Percentiles rank a stretch among this genome's conserved stretches.
These are phyloP conservation scores for Neolecta irregularis DNA, from an alignment of 1,139 yeast genomes.

Conservation along the genomic window DNA sequence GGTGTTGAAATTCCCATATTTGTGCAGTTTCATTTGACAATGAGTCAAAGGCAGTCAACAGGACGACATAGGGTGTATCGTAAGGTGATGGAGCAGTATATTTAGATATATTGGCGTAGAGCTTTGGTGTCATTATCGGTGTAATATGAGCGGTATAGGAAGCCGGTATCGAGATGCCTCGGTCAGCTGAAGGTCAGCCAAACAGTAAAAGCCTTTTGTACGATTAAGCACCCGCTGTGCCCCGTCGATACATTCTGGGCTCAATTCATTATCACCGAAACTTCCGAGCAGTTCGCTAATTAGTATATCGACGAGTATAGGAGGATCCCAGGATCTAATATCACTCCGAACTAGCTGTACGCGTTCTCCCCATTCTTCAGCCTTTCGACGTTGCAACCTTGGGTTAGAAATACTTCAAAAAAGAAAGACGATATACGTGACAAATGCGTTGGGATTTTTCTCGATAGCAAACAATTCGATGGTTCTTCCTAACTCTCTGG, in stretches of 20 bases:
- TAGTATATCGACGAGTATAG: constrained; percentile 36
- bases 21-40: constrained; percentile 27
- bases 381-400: constrained; percentile 30
- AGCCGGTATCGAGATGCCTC: constrained; percentile 47
- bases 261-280: constrained; percentile 78
- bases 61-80: constrained; percentile 46
- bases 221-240: constrained; percentile 22
- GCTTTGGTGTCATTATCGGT: constrained; percentile 47
- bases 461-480: constrained; percentile 45
- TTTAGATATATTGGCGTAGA: constrained; percentile 25
- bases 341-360: constrained; percentile 43
- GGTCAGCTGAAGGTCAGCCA: constrained; percentile 6
- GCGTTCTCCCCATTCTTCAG: constrained; percentile 29
- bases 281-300: constrained; percentile 78
- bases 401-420: constrained; percentile 5
- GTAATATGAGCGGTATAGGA: constrained; percentile 44
- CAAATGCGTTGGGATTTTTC: constrained; percentile 50
- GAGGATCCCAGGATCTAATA: constrained; percentile 35
- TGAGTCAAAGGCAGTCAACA: constrained; percentile 37
- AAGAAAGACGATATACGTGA: constrained; percentile 19
- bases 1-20: constrained; percentile 44
- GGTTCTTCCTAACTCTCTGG: constrained; percentile 23
- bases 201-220: constrained; percentile 4
- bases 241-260: constrained; percentile 56
- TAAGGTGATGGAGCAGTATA: constrained; percentile 19